Conservation (phyloP, 352 stramenopile species). For the Pythium plurisporium region DNA sequence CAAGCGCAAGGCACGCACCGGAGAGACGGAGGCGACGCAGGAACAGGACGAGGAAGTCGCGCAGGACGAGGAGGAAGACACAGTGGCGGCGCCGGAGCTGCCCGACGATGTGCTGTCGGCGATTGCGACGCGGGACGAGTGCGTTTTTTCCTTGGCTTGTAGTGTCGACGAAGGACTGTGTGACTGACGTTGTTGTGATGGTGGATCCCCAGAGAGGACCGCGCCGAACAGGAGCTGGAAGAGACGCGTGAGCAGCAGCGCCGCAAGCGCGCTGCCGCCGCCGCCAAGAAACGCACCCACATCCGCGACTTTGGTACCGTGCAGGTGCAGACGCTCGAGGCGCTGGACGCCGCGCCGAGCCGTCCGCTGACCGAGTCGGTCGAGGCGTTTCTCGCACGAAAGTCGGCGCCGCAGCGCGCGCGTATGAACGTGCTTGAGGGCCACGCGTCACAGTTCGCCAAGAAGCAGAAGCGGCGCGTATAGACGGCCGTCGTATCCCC, state of each 20-base stretch:
- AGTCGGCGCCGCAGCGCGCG: constrained; percentile 40
- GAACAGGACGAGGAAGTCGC: constrained; percentile 11
- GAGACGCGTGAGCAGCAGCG: constrained; percentile 15
- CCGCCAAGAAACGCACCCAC: constrained; percentile 46
- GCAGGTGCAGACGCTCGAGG: constrained; percentile 63
- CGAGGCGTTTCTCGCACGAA: constrained; percentile 47
- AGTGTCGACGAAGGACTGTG: neutral
- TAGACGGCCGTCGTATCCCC: neutral
- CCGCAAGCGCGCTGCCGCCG: constrained; percentile 18
- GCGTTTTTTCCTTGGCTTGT: no score
- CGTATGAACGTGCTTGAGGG: constrained; percentile 70
- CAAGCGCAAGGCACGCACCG: constrained; percentile 43
- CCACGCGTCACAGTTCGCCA: constrained; percentile 63
- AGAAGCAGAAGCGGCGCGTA: constrained; percentile 54
- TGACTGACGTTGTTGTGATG: neutral
- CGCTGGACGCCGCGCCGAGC: constrained; percentile 34
- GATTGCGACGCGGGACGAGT: constrained; percentile 60
- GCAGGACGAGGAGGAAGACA: constrained; percentile 20
- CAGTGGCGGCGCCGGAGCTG: constrained; percentile 38
- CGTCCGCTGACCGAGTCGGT: constrained; percentile 44
- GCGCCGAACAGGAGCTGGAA: constrained; percentile 39
- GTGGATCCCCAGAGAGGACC: constrained; percentile 37
- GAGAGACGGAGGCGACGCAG: constrained; percentile 9
- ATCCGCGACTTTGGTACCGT: constrained; percentile 73
- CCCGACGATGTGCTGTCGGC: constrained; percentile 59